phyloP scores from a whole-genome alignment of 106 monocot genomes.

The Iris macrosiphon region DNA sequence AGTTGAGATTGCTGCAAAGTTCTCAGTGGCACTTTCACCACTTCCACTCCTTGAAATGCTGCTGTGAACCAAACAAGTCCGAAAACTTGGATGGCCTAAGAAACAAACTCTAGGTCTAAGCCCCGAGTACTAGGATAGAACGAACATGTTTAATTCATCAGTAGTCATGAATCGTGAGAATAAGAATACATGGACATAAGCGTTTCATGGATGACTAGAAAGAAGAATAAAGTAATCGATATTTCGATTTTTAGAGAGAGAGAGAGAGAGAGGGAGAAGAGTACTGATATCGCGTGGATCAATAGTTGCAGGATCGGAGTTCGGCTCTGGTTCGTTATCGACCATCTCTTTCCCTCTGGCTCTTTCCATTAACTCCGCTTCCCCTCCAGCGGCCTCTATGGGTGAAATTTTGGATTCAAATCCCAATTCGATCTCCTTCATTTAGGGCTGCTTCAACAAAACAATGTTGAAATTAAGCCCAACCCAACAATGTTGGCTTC shows the following conservation, averaged over 20 bases:
- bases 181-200: background rate
- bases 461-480: too few species aligned
- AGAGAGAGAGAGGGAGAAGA: background rate
- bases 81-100: too few species aligned
- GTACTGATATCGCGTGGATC: conserved; percentile 14
- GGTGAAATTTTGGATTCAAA: too few species aligned
- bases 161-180: background rate
- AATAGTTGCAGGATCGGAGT: background rate
- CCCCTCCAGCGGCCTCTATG: too few species aligned
- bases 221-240: background rate
- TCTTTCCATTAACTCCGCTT: background rate
- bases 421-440: too few species aligned
- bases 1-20: too few species aligned
- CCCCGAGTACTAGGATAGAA: background rate
- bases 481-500: too few species aligned
- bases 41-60: too few species aligned
- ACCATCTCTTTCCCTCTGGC: background rate
- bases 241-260: background rate
- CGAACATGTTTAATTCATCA: background rate
- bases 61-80: too few species aligned
- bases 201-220: background rate
- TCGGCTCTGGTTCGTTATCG: background rate
- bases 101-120: background rate
- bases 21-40: too few species aligned
- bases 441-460: too few species aligned